A percentile compares a stretch with the other conserved stretches of the same genome.
phyloP scores from a whole-genome alignment of 1,139 yeast species.

The Kurtzmaniella natalensis region DNA sequence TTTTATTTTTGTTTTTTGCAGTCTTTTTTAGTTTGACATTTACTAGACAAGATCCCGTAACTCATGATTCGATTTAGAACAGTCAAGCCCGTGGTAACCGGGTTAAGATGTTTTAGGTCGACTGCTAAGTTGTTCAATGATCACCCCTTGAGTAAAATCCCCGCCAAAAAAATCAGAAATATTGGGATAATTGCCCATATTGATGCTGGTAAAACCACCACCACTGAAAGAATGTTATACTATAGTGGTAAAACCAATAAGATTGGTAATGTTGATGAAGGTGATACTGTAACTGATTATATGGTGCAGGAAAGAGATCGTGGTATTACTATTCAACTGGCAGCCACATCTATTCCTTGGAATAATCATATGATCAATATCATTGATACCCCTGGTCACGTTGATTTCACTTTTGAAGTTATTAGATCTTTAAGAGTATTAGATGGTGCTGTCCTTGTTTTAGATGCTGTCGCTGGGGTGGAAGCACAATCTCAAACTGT shows the following conservation, averaged over 20 bases:
- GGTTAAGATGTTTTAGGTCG: too few species aligned
- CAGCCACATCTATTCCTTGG: slow-evolving; percentile 94
- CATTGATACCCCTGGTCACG: slow-evolving; percentile 98
- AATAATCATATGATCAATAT: slow-evolving; percentile 69
- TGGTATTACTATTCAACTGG: slow-evolving; percentile 95
- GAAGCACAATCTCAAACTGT: slow-evolving; percentile 98
- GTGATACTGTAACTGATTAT: slow-evolving; percentile 94
- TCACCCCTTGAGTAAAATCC: slow-evolving; percentile 23
- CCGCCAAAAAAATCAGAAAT: slow-evolving; percentile 47
- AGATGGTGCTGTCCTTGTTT: slow-evolving; percentile 88
- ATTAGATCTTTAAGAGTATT: slow-evolving; percentile 81
- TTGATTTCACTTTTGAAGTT: slow-evolving; percentile 95
- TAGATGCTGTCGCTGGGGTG: slow-evolving; percentile 97
- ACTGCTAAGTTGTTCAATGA: slow-evolving; percentile 4
- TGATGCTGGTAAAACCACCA: slow-evolving; percentile 89
- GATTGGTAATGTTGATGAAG: slow-evolving; percentile 93
- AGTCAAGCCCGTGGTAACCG: too few species aligned
- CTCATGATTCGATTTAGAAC: too few species aligned
- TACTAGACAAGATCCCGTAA: too few species aligned
- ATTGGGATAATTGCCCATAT: slow-evolving; percentile 84
- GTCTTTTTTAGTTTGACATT: too few species aligned
- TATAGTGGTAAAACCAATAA: slow-evolving; percentile 77
- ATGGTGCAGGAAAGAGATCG: slow-evolving; percentile 86
- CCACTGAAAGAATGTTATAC: slow-evolving; percentile 87
- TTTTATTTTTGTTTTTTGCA: too few species aligned